Conservation (phyloP, 441 rosid species). For the Pelargonium citronellum region DNA sequence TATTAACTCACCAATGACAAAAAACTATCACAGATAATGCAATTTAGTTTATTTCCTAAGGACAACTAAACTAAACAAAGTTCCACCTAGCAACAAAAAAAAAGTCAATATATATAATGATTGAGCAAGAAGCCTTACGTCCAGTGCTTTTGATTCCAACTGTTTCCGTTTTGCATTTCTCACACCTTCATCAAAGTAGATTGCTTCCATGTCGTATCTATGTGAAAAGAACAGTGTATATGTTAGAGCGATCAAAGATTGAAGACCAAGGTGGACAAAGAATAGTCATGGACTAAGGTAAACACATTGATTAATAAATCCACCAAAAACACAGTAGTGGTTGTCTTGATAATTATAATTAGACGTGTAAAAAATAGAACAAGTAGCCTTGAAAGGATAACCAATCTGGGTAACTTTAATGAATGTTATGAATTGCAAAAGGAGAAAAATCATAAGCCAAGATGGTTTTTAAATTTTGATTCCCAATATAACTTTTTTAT, state of each 20-base stretch:
- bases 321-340: background rate
- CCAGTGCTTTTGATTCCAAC: conserved; percentile 56
- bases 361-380: background rate
- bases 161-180: conserved; percentile 49
- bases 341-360: background rate
- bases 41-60: background rate
- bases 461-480: conserved; percentile 7
- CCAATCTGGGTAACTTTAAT: background rate
- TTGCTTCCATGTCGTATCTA: conserved; percentile 66
- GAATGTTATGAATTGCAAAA: background rate
- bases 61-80: background rate
- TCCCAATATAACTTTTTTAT: background rate
- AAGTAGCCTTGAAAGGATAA: background rate
- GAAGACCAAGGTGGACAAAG: conserved; percentile 8
- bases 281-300: background rate
- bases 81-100: conserved; percentile 14
- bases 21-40: background rate
- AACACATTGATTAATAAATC: background rate
- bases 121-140: conserved; percentile 37
- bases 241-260: conserved; percentile 10
- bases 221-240: conserved; percentile 15
- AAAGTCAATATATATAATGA: background rate
- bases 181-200: conserved; percentile 71
- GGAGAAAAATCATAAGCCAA: background rate
- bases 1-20: background rate